Evolutionary conservation across 2,329 filamentous ascomycete species (phyloP).

Genomic region (Ophiocordyceps robertsii): DNA sequence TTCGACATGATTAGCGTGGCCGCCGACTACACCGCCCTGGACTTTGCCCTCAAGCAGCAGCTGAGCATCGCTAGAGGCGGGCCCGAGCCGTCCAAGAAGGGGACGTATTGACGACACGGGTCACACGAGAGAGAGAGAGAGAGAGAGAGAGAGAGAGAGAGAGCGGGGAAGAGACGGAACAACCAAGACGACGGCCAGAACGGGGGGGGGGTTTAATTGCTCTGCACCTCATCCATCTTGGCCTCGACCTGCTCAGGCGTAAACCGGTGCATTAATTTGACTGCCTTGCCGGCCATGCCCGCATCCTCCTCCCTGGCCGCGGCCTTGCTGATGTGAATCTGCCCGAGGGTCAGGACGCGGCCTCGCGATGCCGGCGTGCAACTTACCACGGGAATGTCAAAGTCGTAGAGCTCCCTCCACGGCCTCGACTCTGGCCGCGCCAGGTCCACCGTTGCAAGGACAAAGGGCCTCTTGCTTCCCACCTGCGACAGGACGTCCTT

Average conservation of each 20-base stretch:
- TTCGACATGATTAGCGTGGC: conserved; percentile 50
- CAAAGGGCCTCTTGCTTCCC: conserved; percentile 52
- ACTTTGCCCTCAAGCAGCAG: conserved; percentile 27
- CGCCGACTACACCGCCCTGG: conserved; percentile 40
- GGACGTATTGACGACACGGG: conserved; percentile 24
- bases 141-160: too few relatives aligned
- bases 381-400: conserved; percentile 67
- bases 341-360: not conserved
- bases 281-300: conserved; percentile 40
- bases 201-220: conserved; percentile 4
- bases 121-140: not conserved
- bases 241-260: conserved; percentile 50
- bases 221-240: conserved; percentile 51
- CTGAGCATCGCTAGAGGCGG: conserved; percentile 32
- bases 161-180: too few relatives aligned
- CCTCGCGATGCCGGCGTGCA: not conserved
- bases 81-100: conserved; percentile 19
- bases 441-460: conserved; percentile 57
- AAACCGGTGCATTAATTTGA: conserved; percentile 71
- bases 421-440: conserved; percentile 45
- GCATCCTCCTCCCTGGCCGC: conserved; percentile 36
- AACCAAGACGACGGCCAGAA: too few relatives aligned
- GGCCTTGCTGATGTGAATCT: conserved; percentile 52
- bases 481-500: conserved; percentile 55
- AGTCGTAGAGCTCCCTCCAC: conserved; percentile 66